phyloP scores from a whole-genome alignment of 441 rosid genomes.

The Mallotus repandus region DNA sequence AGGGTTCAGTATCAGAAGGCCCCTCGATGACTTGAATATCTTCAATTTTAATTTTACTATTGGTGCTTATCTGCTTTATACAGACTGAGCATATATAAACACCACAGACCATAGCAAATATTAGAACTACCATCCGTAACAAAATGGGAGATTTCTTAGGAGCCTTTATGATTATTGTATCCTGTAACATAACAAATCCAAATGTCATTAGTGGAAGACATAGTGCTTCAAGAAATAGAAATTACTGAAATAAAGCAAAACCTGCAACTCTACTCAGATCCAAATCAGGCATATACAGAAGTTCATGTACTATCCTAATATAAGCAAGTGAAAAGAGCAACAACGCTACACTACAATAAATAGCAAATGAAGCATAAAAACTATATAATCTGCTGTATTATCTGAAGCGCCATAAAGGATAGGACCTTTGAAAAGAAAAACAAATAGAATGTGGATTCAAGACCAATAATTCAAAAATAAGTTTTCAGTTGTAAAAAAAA shows the following conservation, averaged over 20 bases:
- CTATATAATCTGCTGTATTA: too few relatives aligned
- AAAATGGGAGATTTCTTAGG: constrained; percentile 68
- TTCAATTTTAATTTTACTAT: constrained; percentile 34
- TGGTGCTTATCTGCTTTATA: constrained; percentile 56
- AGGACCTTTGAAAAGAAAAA: too few relatives aligned
- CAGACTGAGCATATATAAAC: constrained; percentile 61
- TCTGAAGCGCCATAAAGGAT: too few relatives aligned
- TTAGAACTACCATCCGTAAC: constrained; percentile 64
- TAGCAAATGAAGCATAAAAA: too few relatives aligned
- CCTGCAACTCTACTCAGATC: constrained; percentile 9
- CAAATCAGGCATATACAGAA: neutral
- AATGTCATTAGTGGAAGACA: constrained; percentile 9
- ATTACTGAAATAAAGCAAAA: constrained; percentile 1
- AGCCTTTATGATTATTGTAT: constrained; percentile 54
- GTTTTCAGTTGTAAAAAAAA: neutral
- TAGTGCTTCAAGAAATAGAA: neutral
- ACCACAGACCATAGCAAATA: constrained; percentile 73
- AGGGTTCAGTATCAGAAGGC: constrained; percentile 24
- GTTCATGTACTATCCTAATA: too few relatives aligned
- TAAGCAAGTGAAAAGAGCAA: neutral
- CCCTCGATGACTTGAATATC: constrained; percentile 40
- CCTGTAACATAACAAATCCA: constrained; percentile 41
- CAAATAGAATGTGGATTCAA: too few relatives aligned
- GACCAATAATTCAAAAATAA: too few relatives aligned
- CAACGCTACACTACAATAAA: neutral